Evolutionary conservation across 2,329 filamentous ascomycete genomes (phyloP), one percentile per base, ranked within the genome.

Genomic region (Colletotrichum sp.): DNA sequence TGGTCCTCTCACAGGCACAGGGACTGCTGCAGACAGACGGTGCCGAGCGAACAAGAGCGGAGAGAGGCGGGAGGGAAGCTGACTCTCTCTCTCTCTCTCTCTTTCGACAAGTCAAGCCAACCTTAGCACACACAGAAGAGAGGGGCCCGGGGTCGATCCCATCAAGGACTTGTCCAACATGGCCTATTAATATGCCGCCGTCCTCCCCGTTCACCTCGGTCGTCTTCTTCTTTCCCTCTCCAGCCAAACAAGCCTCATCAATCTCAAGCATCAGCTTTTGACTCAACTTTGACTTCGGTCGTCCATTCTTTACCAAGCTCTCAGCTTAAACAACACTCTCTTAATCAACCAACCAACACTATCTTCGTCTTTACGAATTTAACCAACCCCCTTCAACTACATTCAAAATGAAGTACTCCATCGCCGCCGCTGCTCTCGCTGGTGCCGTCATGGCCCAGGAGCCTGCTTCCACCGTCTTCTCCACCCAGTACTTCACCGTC

Each of bases 381-480:
- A 78, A 78, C 78, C 72, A 80, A 82, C 28, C 63, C 60, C 52
- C 49, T 49, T 44, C 15, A 72, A 65, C 57, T 78, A 80, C 84
- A 78, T 80, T 88, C 90, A 92, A 92, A 82, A 93, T 93, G 91
- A 90, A 90, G 90, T 92, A 92, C 90, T 86, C 88, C 81, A 87
- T 87, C 80, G 83, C 85, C 83, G 82, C 89, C 82, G 86, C 92
- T 81, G 86, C 85, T 80, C 78, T 84, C 81, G 88, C 87, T 80
- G 87, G 85, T 81, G 87, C 86, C 81, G 87, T 83, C 79, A 80
- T 86, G 80, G 83, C 84, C 80, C 79, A 79, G 39, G 79, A 80
- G 59, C 78, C 80, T 71, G 77, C 78, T 63, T 84, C 81, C 81
- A 88, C 90, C 81, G 86, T 92, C 86, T 91, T 90, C 89, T 85